phyloP scores from a whole-genome alignment of 192 early-diverging fungal species.

The Linnemannia zychae region DNA sequence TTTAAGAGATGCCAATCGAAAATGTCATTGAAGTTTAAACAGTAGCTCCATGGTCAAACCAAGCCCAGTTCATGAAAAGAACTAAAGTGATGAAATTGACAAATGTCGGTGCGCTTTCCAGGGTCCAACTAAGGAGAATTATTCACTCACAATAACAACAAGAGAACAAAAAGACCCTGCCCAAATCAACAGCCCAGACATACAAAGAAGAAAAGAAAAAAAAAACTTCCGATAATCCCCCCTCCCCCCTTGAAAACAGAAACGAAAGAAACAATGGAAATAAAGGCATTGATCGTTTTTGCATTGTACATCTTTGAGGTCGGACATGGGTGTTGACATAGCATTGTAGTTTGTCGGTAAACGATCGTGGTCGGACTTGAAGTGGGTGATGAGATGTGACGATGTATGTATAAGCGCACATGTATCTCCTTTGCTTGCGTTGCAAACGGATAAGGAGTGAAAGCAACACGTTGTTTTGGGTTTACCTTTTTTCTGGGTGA shows the following conservation, averaged over 20 bases:
- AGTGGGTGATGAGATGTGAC: not conserved
- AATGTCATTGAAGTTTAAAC: too few relatives aligned
- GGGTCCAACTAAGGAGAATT: not conserved
- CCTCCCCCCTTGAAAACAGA: not conserved
- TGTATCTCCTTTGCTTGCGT: not conserved
- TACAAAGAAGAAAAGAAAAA: not conserved
- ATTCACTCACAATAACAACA: not conserved
- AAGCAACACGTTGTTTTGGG: not conserved
- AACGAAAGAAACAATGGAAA: not conserved
- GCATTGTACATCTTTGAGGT: not conserved
- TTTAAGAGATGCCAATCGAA: not conserved
- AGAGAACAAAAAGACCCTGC: not conserved
- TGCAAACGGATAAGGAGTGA: not conserved
- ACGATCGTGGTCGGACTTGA: not conserved
- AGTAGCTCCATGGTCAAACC: too few relatives aligned
- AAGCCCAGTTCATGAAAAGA: not conserved
- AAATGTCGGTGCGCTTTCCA: constrained; percentile 1
- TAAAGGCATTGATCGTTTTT: not conserved
- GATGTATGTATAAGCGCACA: not conserved
- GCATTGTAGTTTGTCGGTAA: not conserved
- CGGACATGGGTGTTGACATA: too few relatives aligned
- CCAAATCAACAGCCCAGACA: not conserved
- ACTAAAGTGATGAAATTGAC: not conserved
- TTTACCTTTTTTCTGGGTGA: not conserved
- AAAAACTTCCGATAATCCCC: too few relatives aligned